Conservation (phyloP, 176 grass and related monocot genomes). For the Paspalum notatum region DNA sequence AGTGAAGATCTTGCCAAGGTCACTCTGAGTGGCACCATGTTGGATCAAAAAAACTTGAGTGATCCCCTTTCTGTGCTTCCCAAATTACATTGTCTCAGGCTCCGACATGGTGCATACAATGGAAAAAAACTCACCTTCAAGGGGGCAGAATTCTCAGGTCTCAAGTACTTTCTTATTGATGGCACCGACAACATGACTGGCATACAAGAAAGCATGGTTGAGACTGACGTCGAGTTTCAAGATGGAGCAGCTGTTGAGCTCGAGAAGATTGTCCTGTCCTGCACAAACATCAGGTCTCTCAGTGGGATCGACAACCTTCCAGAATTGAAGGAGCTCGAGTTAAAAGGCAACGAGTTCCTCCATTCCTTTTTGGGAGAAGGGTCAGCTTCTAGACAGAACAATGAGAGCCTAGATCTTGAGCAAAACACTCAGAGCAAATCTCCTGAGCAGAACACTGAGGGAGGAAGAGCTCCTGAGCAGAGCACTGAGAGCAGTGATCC, state of each 20-base stretch:
- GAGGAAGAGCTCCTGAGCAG: not conserved
- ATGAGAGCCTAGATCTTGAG: not conserved
- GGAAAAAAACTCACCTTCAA: not conserved
- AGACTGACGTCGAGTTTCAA: not conserved
- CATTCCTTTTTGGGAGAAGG: not conserved
- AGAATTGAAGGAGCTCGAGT: not conserved
- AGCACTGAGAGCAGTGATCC: not conserved
- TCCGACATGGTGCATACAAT: not conserved
- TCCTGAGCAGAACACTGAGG: not conserved
- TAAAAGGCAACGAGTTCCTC: not conserved
- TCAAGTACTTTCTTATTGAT: slow-evolving; percentile 12
- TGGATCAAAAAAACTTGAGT: not conserved
- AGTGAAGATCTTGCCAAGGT: slow-evolving; percentile 19
- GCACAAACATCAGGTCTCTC: not conserved
- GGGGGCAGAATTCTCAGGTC: not conserved
- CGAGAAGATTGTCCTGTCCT: slow-evolving; percentile 5
- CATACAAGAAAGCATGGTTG: not conserved
- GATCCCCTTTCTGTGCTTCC: not conserved
- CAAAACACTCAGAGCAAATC: not conserved
- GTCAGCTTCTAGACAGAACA: not conserved
- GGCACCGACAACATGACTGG: not conserved
- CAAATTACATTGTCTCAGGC: not conserved
- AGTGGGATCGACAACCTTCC: not conserved
- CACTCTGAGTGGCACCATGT: not conserved
- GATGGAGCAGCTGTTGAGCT: not conserved